Conservation (phyloP, 78 protist genomes). For the Blattamonas nauphoetae region DNA sequence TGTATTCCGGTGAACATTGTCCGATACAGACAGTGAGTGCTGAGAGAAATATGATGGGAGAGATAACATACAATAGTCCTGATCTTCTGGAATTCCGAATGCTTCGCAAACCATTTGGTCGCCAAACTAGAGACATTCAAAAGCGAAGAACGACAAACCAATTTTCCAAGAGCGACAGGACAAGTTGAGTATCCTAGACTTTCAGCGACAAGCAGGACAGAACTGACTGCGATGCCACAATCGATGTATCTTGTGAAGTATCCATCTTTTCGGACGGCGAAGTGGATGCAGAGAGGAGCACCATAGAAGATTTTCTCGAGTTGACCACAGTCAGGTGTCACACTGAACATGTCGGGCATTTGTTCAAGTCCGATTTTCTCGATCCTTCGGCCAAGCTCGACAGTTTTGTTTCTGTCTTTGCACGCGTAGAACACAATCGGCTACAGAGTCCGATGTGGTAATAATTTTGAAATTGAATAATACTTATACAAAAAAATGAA, state of each 20-base stretch:
- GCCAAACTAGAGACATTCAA: background rate
- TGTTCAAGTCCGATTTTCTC: background rate
- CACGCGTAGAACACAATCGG: background rate
- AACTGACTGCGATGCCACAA: background rate
- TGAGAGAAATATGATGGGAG: background rate
- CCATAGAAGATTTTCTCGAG: background rate
- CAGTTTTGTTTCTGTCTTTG: background rate
- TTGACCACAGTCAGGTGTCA: background rate
- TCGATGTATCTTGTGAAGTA: background rate
- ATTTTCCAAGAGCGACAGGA: background rate
- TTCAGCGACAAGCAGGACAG: background rate
- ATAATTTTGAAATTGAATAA: no score
- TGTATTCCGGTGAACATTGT: background rate
- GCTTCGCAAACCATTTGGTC: background rate
- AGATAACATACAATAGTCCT: background rate
- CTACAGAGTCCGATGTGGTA: no score
- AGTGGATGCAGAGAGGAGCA: background rate
- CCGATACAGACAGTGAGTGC: background rate
- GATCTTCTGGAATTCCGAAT: background rate
- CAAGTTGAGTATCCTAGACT: background rate
- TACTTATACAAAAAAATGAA: no score
- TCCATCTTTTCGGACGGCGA: background rate
- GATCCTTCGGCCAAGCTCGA: background rate
- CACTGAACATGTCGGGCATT: background rate
- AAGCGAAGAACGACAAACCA: background rate